A percentile compares a stretch with the other conserved stretches of the same genome.
phyloP scores from a whole-genome alignment of 2,329 filamentous ascomycete species.

The Dryadomyces sulphureus region DNA sequence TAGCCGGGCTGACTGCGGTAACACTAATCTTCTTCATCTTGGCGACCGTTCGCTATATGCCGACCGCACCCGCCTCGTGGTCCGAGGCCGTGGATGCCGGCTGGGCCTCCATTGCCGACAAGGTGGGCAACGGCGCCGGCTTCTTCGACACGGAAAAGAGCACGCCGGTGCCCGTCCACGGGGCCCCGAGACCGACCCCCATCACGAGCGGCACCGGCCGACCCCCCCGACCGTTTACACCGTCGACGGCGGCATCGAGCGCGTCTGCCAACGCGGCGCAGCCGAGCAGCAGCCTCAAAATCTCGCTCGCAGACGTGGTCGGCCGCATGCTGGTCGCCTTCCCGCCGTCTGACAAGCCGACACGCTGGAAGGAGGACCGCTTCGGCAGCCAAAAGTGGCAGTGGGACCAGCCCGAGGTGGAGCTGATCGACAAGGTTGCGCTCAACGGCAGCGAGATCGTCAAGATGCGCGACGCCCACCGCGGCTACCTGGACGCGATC shows the following conservation, averaged over 20 bases:
- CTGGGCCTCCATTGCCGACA: background rate
- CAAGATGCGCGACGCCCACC: constrained; percentile 5
- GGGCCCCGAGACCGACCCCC: no score
- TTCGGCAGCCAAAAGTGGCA: constrained; percentile 4
- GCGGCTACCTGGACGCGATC: constrained; percentile 1
- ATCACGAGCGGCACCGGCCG: no score
- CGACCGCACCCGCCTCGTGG: background rate
- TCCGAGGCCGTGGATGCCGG: background rate
- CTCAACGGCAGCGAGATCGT: constrained; percentile 1
- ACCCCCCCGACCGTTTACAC: no score
- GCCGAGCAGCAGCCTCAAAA: background rate
- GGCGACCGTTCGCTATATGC: background rate
- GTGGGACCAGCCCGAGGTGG: constrained; percentile 4
- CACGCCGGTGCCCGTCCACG: no score
- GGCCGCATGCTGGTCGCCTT: background rate
- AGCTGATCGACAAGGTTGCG: constrained; percentile 1
- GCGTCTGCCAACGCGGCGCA: no score
- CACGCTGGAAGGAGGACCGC: constrained; percentile 2
- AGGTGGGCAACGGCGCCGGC: background rate
- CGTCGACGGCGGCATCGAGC: no score
- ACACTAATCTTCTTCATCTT: background rate
- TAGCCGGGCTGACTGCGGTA: background rate
- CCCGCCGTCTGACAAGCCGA: background rate
- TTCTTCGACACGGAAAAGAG: background rate
- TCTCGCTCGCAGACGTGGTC: background rate